Evolutionary conservation across 495 filamentous ascomycete genomes (phyloP).

Genomic region (Daldinia decipiens): DNA sequence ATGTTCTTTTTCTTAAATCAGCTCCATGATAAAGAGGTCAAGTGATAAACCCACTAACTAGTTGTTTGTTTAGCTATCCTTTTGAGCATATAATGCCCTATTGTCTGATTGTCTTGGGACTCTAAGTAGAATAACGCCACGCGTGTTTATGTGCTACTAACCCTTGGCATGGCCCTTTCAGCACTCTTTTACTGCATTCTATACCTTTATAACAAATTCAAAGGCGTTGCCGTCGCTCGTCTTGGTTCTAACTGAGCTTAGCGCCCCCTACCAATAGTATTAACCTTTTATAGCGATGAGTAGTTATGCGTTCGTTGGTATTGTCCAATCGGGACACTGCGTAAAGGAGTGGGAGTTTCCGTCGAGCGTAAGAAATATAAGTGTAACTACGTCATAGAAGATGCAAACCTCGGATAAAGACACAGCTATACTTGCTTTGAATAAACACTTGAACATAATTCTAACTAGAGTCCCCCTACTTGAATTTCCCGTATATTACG

Average conservation of each 20-base stretch:
- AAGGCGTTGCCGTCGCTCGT: not conserved
- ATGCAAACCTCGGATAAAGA: not conserved
- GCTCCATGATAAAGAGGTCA: not conserved
- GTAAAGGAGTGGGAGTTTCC: not conserved
- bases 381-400: no score
- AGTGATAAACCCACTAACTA: not conserved
- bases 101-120: not conserved
- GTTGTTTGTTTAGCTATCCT: not conserved
- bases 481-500: no score
- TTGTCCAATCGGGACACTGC: not conserved
- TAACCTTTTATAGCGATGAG: not conserved
- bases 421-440: not conserved
- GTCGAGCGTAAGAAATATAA: not conserved
- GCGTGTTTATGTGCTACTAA: not conserved
- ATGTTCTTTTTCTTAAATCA: not conserved
- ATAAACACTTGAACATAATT: no score
- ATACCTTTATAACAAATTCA: not conserved
- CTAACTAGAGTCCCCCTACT: no score
- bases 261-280: not conserved
- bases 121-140: not conserved
- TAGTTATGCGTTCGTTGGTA: not conserved
- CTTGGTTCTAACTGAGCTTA: not conserved
- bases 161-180: not conserved
- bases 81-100: not conserved
- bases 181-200: not conserved